Percentiles rank a stretch among this genome's conserved stretches.
phyloP scores from a whole-genome alignment of 2,329 filamentous ascomycete genomes.

The Xylariaceae sp. region DNA sequence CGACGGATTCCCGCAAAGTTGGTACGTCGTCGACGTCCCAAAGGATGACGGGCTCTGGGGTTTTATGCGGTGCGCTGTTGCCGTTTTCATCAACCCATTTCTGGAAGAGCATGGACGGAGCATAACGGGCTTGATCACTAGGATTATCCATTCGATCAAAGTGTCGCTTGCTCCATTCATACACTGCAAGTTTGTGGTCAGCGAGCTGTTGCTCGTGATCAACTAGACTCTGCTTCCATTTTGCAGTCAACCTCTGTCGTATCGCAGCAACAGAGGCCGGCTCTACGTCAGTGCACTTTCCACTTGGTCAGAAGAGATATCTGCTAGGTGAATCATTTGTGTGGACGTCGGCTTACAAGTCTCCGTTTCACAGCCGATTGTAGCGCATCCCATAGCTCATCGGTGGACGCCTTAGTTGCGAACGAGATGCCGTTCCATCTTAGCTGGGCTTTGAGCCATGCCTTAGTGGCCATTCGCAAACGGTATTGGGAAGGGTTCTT shows the following conservation, averaged over 20 bases:
- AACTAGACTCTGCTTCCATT: neutral
- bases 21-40: slow-evolving; percentile 2
- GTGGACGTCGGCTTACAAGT: slow-evolving; percentile 1
- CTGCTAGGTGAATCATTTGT: neutral
- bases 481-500: slow-evolving; percentile 6
- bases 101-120: slow-evolving; percentile 8
- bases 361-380: slow-evolving; percentile 6
- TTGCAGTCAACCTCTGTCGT: neutral
- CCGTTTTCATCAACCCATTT: slow-evolving; percentile 10
- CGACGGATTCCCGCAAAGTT: neutral
- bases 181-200: slow-evolving; percentile 7
- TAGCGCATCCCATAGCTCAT: slow-evolving; percentile 4
- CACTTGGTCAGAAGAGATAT: neutral
- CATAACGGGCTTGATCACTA: slow-evolving; percentile 8
- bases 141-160: slow-evolving; percentile 9
- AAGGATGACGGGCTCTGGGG: slow-evolving; percentile 7
- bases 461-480: slow-evolving; percentile 4
- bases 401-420: neutral
- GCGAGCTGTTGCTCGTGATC: slow-evolving; percentile 1
- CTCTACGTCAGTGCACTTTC: slow-evolving; percentile 10
- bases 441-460: slow-evolving; percentile 11
- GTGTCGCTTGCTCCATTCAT: slow-evolving; percentile 7
- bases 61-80: slow-evolving; percentile 6
- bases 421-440: slow-evolving; percentile 9
- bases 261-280: slow-evolving; percentile 2